phyloP scores from a whole-genome alignment of 108 stramenopile genomes.

The Conticribra weissflogii region DNA sequence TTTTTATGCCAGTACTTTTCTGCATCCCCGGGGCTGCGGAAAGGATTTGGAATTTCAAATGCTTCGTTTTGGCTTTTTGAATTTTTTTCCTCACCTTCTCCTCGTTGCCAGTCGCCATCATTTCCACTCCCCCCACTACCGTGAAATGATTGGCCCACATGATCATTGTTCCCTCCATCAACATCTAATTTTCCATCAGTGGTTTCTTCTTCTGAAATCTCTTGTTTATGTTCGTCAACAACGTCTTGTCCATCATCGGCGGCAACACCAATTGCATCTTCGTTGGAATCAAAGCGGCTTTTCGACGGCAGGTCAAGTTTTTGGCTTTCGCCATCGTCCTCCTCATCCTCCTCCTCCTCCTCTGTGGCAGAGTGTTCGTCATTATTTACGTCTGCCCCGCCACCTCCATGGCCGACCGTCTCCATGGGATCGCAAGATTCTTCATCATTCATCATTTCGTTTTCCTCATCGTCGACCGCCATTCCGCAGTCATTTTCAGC shows the following conservation, averaged over 20 bases:
- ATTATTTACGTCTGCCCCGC: constrained; percentile 5
- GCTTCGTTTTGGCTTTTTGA: constrained; percentile 6
- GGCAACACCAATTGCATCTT: constrained; percentile 58
- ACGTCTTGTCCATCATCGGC: constrained; percentile 63
- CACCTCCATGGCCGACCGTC: constrained; percentile 15
- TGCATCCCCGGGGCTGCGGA: constrained; percentile 84
- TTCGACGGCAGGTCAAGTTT: constrained; percentile 25
- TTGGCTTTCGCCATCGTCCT: constrained; percentile 18
- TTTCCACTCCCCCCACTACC: constrained; percentile 49
- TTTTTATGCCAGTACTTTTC: constrained; percentile 83
- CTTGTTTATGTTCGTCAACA: constrained; percentile 43
- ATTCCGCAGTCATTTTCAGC: constrained; percentile 34
- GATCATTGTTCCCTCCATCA: constrained; percentile 51
- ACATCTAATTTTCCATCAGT: constrained; percentile 38
- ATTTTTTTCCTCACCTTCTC: constrained; percentile 33
- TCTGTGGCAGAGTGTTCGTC: constrained; percentile 15
- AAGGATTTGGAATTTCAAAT: constrained; percentile 80
- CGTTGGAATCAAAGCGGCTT: constrained; percentile 37
- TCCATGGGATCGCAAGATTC: constrained; percentile 16
- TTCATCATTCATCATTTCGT: constrained; percentile 33
- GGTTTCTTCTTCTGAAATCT: constrained; percentile 37
- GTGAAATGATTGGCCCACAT: constrained; percentile 39
- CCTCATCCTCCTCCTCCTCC: constrained; percentile 50
- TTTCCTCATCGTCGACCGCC: constrained; percentile 18
- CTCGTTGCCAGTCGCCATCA: constrained; percentile 58